These are phyloP conservation scores for Candida sp. DNA, from an alignment of 1,139 yeast genomes.

Conservation along the genomic window DNA sequence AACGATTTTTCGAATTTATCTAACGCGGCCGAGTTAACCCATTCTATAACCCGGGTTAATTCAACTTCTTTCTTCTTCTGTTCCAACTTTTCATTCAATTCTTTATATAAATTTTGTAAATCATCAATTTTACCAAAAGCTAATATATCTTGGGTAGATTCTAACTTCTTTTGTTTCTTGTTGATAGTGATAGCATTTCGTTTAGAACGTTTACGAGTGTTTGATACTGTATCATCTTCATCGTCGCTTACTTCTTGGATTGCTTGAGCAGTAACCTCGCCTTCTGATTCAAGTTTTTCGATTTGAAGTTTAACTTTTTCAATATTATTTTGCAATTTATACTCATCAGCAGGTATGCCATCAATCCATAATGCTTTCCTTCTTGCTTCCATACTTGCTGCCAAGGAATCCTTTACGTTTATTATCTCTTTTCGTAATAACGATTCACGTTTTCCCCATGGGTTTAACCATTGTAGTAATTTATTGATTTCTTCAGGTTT, in stretches of 20 bases:
- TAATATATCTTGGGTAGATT: slow-evolving; percentile 23
- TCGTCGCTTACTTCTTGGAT: slow-evolving; percentile 14
- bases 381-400: slow-evolving; percentile 58
- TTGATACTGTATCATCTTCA: slow-evolving; percentile 15
- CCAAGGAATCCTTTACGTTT: slow-evolving; percentile 51
- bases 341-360: slow-evolving; percentile 39
- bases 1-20: slow-evolving; percentile 50
- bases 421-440: slow-evolving; percentile 61
- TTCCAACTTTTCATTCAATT: slow-evolving; percentile 24
- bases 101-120: slow-evolving; percentile 21
- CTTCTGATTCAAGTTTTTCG: slow-evolving; percentile 7
- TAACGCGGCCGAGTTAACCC: slow-evolving; percentile 60
- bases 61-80: slow-evolving; percentile 36
- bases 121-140: slow-evolving; percentile 27
- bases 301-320: slow-evolving; percentile 18
- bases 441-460: slow-evolving; percentile 75
- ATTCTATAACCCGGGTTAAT: slow-evolving; percentile 46
- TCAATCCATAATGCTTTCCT: slow-evolving; percentile 47
- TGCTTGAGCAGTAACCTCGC: slow-evolving; percentile 8
- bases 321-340: slow-evolving; percentile 34
- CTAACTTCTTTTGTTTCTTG: slow-evolving; percentile 20
- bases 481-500: slow-evolving; percentile 52
- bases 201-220: slow-evolving; percentile 22
- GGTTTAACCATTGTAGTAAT: slow-evolving; percentile 67
- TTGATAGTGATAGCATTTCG: slow-evolving; percentile 11